These are phyloP conservation scores for Irpex rosettiformis DNA, from an alignment of 1,284 basidiomycete species.

Conservation along the genomic window DNA sequence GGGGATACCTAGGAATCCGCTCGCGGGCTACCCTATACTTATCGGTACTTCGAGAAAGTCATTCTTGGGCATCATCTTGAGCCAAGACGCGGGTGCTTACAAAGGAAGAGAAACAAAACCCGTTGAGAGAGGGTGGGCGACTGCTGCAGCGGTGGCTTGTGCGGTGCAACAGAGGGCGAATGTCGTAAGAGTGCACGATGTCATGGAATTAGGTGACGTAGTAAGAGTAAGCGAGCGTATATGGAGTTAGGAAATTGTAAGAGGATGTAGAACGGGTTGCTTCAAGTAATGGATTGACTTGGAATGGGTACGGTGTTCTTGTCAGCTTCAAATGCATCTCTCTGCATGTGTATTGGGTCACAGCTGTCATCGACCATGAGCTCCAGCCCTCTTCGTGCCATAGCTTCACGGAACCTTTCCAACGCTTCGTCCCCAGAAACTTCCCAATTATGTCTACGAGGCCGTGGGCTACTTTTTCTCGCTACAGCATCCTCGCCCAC, in stretches of 20 bases:
- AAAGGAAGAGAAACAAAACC: conserved; percentile 50
- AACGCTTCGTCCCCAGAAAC: no score
- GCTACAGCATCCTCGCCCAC: not conserved
- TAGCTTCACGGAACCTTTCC: not conserved
- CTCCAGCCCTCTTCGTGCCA: conserved; percentile 6
- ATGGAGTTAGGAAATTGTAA: not conserved
- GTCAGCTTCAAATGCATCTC: no score
- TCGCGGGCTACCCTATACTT: conserved; percentile 68
- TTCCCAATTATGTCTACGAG: no score
- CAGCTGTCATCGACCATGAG: conserved; percentile 5
- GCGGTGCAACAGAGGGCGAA: conserved; percentile 75
- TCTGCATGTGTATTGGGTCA: not conserved
- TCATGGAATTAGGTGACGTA: conserved; percentile 63
- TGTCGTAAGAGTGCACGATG: conserved; percentile 85
- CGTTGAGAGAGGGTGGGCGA: conserved; percentile 75
- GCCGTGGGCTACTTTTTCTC: no score
- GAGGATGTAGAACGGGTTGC: not conserved
- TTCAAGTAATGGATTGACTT: no score
- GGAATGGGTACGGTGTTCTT: no score
- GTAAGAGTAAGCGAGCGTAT: conserved; percentile 35
- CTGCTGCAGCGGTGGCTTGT: conserved; percentile 76
- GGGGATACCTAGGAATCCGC: conserved; percentile 38
- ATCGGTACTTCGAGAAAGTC: conserved; percentile 84
- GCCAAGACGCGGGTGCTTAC: conserved; percentile 38
- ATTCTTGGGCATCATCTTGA: conserved; percentile 70